phyloP scores from a whole-genome alignment of 768 basidiomycete species.

The Naganishia vaughanmartiniae region DNA sequence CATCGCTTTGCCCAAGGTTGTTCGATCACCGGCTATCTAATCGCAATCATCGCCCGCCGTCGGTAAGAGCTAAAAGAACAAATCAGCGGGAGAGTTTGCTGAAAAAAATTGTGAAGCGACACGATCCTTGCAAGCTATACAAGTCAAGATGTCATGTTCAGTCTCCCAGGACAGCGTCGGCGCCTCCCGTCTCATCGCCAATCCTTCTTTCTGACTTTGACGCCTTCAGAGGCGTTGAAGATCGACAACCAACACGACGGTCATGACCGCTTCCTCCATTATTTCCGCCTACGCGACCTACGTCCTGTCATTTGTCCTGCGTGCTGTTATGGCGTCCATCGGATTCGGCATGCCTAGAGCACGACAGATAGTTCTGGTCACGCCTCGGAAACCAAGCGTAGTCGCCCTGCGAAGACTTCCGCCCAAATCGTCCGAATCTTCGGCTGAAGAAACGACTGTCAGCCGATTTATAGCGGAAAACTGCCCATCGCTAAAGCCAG shows the following conservation, averaged over 20 bases:
- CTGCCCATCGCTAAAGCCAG: slow-evolving; percentile 35
- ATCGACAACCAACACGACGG: background rate
- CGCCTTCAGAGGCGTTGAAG: background rate
- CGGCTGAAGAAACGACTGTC: slow-evolving; percentile 21
- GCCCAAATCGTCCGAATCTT: background rate
- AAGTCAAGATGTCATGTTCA: no score
- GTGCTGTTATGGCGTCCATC: slow-evolving; percentile 8
- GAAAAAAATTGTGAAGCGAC: no score
- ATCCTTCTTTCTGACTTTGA: background rate
- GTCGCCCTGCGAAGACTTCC: slow-evolving; percentile 1
- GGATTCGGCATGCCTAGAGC: slow-evolving; percentile 20
- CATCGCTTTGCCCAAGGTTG: no score
- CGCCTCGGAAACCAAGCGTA: slow-evolving; percentile 9
- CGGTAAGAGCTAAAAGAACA: no score
- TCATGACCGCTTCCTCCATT: slow-evolving; percentile 3
- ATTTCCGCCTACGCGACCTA: slow-evolving; percentile 14
- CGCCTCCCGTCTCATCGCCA: background rate
- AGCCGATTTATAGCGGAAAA: slow-evolving; percentile 41
- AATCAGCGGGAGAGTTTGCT: no score
- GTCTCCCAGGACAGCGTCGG: no score
- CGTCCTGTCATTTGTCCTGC: slow-evolving; percentile 8
- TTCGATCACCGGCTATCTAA: no score
- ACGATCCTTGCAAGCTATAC: no score
- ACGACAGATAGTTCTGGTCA: slow-evolving; percentile 27
- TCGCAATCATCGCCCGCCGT: no score